Conservation (phyloP, 2,329 filamentous ascomycete species). For the Cladosporium sp. region DNA sequence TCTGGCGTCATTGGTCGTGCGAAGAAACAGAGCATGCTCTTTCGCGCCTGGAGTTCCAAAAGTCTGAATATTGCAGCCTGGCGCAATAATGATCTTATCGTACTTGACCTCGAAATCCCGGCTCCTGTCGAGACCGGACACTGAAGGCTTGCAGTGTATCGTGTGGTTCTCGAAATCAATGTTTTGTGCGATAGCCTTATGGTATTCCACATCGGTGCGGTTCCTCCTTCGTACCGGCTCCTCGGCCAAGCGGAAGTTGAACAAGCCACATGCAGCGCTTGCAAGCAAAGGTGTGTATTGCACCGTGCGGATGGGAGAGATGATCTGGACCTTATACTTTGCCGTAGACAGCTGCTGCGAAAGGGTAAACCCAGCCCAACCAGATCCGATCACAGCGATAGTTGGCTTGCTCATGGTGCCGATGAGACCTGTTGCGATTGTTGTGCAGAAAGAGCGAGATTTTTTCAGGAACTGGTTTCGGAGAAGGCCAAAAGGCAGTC, state of each 20-base stretch:
- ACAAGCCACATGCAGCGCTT: constrained; percentile 42
- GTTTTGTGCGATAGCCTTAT: constrained; percentile 38
- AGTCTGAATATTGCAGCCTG: constrained; percentile 40
- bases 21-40: constrained; percentile 37
- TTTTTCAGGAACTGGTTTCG: too few species aligned
- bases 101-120: constrained; percentile 37
- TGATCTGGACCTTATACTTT: constrained; percentile 38
- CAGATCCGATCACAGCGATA: constrained; percentile 36
- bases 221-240: constrained; percentile 41
- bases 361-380: constrained; percentile 40
- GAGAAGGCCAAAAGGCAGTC: too few species aligned
- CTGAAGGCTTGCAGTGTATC: constrained; percentile 33
- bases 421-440: too few species aligned
- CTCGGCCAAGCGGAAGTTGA: constrained; percentile 44
- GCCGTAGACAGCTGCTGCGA: constrained; percentile 33
- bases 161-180: constrained; percentile 36
- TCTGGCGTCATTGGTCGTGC: constrained; percentile 34
- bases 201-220: constrained; percentile 20
- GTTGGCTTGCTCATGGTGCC: constrained; percentile 11
- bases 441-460: too few species aligned
- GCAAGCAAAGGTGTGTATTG: constrained; percentile 45
- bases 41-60: constrained; percentile 39
- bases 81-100: constrained; percentile 40
- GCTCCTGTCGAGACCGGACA: constrained; percentile 28
- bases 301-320: constrained; percentile 41